These are phyloP conservation scores for Silene conica DNA, from an alignment of 148 eudicot species.

Conservation along the genomic window DNA sequence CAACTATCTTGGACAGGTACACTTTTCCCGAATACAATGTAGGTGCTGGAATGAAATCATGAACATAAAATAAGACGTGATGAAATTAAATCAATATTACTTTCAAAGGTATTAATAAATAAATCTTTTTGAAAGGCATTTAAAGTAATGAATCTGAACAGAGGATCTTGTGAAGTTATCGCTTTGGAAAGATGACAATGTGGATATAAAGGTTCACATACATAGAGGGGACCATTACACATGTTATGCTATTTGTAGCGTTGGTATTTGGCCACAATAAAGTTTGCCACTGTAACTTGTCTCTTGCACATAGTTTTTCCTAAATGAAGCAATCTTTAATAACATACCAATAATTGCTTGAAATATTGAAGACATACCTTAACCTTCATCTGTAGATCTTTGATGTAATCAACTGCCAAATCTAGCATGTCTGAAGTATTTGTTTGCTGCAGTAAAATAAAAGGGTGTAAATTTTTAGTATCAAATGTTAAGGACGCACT, in stretches of 20 bases:
- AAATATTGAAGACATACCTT: constrained; percentile 39
- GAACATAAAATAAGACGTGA: not conserved
- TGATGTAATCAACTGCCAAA: constrained; percentile 89
- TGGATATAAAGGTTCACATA: constrained; percentile 21
- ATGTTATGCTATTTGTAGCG: constrained; percentile 17
- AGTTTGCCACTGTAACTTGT: constrained; percentile 9
- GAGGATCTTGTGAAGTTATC: constrained; percentile 20
- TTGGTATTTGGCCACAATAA: constrained; percentile 19
- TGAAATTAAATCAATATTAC: not conserved
- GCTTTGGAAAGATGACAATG: constrained; percentile 24
- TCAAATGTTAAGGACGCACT: constrained; percentile 5
- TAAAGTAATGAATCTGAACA: constrained; percentile 21
- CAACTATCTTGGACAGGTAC: constrained; percentile 56
- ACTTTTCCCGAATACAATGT: constrained; percentile 45
- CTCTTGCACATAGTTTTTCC: constrained; percentile 11
- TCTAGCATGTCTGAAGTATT: constrained; percentile 94
- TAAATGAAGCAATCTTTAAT: constrained; percentile 16
- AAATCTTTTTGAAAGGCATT: constrained; percentile 12
- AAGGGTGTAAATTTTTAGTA: constrained; percentile 8
- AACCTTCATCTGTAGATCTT: constrained; percentile 70
- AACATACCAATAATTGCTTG: constrained; percentile 3
- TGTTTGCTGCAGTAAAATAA: constrained; percentile 67
- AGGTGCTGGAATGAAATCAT: constrained; percentile 42
- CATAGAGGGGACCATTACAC: constrained; percentile 23
- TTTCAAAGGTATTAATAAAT: not conserved